Evolutionary conservation across 2,329 filamentous ascomycete genomes (phyloP), one percentile per base, ranked within the genome.

Genomic region (Lasiodiplodia sp.): DNA sequence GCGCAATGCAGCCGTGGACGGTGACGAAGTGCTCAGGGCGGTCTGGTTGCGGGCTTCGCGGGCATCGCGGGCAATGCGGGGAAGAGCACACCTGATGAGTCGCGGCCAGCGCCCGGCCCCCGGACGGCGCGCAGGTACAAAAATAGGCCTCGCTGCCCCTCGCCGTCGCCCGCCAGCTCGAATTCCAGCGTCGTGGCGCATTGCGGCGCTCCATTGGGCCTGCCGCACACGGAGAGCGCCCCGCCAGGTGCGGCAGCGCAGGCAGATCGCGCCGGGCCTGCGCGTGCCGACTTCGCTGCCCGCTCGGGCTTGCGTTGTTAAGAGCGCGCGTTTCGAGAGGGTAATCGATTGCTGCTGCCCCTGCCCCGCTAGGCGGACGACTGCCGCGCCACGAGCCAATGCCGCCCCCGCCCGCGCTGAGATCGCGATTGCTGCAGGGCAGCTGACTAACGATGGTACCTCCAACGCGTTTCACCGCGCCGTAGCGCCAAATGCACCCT

Each of bases 11-110:
- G 60, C 47, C 40, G 28, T 63, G 38, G 58, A 52, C 55, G 47
- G 60, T 64, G 60, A 64, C 60, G 60, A 52, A 52, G 40, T 64
- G 60, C 51, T 51, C 58, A 63, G 58, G 58, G 58, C 58, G 28
- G 58, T 62, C 57, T 62, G 58, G 58, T 63, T 16, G 57, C 57
- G 47, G 47, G 8, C 44, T 21, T 37, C 37, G 49, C 49, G 57
- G 38, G 31, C 31, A 34, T 34, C 31, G 31, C 31, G 31, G 31
- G 47, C 44, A 57, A 69, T 72, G 71, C 71, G 71, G 70, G 71
- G 70, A 71, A 70, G 40, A 63, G 37, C 49, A 53, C 53, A 62
- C 31, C 14, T 37, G 40, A 44, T 56, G 47, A 62, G 56, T 52
- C 47, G 66, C 34, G 44, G 57, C 58, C 37, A 53, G 14, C 56